These are phyloP conservation scores for Carex littledalei DNA, from an alignment of 176 grass and related monocot species.

Conservation along the genomic window DNA sequence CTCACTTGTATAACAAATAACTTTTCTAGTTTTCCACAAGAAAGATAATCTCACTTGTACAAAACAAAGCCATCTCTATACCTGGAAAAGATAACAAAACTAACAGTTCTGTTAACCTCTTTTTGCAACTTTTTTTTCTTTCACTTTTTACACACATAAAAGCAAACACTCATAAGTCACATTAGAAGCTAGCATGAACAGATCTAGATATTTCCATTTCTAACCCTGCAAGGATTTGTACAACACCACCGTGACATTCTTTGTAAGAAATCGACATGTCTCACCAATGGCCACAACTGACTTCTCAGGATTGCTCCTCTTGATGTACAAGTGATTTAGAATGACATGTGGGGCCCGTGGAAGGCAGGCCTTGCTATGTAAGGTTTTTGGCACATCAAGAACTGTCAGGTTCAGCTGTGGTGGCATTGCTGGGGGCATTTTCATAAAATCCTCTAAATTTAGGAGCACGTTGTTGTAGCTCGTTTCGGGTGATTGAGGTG, in stretches of 20 bases:
- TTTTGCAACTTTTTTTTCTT: not conserved
- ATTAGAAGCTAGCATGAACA: not conserved
- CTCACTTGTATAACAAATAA: not conserved
- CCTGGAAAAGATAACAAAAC: too few species aligned
- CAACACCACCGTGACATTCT: slow-evolving; percentile 32
- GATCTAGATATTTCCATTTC: not conserved
- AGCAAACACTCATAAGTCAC: not conserved
- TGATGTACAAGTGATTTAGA: slow-evolving; percentile 20
- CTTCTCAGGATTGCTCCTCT: slow-evolving; percentile 7
- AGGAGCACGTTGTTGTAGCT: slow-evolving; percentile 30
- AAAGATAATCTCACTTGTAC: not conserved
- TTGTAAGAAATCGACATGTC: slow-evolving; percentile 26
- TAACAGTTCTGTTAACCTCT: not conserved
- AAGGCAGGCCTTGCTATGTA: not conserved
- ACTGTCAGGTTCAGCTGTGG: slow-evolving; percentile 33
- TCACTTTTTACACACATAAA: not conserved
- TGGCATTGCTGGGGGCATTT: slow-evolving; percentile 29
- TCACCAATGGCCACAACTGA: slow-evolving; percentile 29
- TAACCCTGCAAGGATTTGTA: slow-evolving; percentile 33
- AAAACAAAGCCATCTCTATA: not conserved
- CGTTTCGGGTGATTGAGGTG: slow-evolving; percentile 30
- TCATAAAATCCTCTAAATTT: slow-evolving; percentile 21
- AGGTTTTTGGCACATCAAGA: not conserved
- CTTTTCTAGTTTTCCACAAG: not conserved
- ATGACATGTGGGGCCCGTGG: slow-evolving; percentile 7